Conservation (phyloP, 176 grass and related monocot genomes). For the Oryza punctata region DNA sequence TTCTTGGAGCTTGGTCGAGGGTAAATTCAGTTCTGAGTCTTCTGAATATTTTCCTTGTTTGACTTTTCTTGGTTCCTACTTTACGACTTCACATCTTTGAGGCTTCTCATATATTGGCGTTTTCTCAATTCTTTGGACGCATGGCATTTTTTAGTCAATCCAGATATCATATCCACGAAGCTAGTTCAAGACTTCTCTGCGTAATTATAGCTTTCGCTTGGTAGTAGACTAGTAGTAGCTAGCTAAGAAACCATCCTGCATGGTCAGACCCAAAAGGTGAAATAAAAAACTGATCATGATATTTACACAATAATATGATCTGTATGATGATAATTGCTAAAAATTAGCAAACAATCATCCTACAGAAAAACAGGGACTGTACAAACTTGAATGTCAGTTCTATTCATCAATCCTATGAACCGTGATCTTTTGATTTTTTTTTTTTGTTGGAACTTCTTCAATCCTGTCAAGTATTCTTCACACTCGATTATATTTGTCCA, state of each 20-base stretch:
- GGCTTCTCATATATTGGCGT: not conserved
- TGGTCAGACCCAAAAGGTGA: not conserved
- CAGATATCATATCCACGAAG: not conserved
- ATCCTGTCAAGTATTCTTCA: not conserved
- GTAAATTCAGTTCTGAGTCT: constrained; percentile 38
- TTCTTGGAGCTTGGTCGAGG: constrained; percentile 85
- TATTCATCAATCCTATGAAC: not conserved
- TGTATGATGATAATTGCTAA: not conserved
- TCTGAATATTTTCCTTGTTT: not conserved
- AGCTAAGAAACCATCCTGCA: not conserved
- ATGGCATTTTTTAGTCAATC: not conserved
- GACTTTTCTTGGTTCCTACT: not conserved
- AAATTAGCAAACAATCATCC: not conserved
- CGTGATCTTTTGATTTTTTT: not conserved
- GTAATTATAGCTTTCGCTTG: constrained; percentile 13
- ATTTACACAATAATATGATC: not conserved
- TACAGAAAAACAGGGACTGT: not conserved
- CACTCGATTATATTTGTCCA: not conserved
- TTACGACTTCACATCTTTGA: not conserved
- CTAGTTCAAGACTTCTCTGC: not conserved
- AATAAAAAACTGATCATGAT: not conserved
- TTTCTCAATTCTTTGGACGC: not conserved
- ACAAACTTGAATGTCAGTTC: not conserved
- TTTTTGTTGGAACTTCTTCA: constrained; percentile 12
- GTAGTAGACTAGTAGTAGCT: not conserved